Conservation (phyloP, 805 yeast genomes). For the Wickerhamomyces sydowiorum region DNA sequence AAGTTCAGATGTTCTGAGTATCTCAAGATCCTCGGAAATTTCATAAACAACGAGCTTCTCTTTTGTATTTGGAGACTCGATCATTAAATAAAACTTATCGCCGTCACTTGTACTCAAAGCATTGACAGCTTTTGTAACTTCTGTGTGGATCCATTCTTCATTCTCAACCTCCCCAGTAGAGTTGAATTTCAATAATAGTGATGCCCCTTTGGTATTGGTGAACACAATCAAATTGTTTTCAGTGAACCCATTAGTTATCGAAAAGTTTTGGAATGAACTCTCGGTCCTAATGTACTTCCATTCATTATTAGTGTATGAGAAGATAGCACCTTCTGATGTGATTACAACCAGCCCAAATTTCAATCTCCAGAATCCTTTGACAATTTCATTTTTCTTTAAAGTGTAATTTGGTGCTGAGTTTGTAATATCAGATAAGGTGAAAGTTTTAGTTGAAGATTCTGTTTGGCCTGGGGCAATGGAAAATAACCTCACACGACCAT, state of each 20-base stretch:
- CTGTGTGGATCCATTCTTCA: slow-evolving; percentile 18
- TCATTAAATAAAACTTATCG: slow-evolving; percentile 32
- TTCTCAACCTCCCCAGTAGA: slow-evolving; percentile 25
- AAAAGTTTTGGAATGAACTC: slow-evolving; percentile 30
- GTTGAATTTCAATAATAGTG: slow-evolving; percentile 37
- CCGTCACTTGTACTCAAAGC: slow-evolving; percentile 29
- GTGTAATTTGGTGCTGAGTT: slow-evolving; percentile 16
- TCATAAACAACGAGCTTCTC: slow-evolving; percentile 43
- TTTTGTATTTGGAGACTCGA: slow-evolving; percentile 65
- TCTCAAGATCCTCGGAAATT: slow-evolving; percentile 26
- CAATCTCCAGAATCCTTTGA: slow-evolving; percentile 55
- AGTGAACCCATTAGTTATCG: slow-evolving; percentile 36
- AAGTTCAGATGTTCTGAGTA: slow-evolving; percentile 16
- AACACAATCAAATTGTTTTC: slow-evolving; percentile 28
- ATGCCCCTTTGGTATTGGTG: slow-evolving; percentile 35
- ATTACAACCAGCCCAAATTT: slow-evolving; percentile 40
- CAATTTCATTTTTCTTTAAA: slow-evolving; percentile 43
- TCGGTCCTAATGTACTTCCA: slow-evolving; percentile 26
- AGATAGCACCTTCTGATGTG: slow-evolving; percentile 55
- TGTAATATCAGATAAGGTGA: slow-evolving; percentile 30
- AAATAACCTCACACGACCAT: slow-evolving; percentile 70
- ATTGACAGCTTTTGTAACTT: slow-evolving; percentile 44
- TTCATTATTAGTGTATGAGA: slow-evolving; percentile 19
- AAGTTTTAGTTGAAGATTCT: slow-evolving; percentile 23
- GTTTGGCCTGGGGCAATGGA: slow-evolving; percentile 37